phyloP scores from a whole-genome alignment of 1,139 yeast species.

The Komagataea norvegica region DNA sequence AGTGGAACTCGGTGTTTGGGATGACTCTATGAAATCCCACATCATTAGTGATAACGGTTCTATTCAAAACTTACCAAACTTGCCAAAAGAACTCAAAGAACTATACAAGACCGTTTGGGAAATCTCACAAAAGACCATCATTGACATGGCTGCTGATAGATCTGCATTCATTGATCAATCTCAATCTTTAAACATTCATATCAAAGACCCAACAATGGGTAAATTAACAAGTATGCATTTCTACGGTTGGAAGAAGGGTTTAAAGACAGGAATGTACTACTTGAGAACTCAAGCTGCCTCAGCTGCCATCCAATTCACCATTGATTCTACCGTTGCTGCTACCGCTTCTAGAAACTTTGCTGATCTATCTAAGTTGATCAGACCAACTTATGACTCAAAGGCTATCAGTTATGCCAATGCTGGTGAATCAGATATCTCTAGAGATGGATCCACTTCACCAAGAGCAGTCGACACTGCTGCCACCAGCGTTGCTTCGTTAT shows the following conservation, averaged over 20 bases:
- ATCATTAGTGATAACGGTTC: conserved; percentile 83
- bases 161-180: conserved; percentile 93
- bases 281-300: conserved; percentile 94
- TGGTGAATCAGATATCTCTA: conserved; percentile 22
- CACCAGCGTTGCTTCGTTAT: conserved; percentile 29
- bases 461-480: conserved; percentile 28
- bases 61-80: conserved; percentile 67
- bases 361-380: conserved; percentile 48
- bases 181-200: conserved; percentile 84
- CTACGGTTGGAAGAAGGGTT: conserved; percentile 95
- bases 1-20: conserved; percentile 82
- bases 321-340: conserved; percentile 47
- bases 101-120: conserved; percentile 97
- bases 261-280: conserved; percentile 97
- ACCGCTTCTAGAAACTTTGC: conserved; percentile 51
- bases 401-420: conserved; percentile 25
- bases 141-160: conserved; percentile 95
- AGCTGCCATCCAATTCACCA: conserved; percentile 89
- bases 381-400: conserved; percentile 46
- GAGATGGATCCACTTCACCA: conserved; percentile 25
- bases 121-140: conserved; percentile 78
- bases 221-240: conserved; percentile 95
- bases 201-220: conserved; percentile 87
- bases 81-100: conserved; percentile 73
- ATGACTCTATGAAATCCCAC: conserved; percentile 71